phyloP scores from a whole-genome alignment of 2,329 filamentous ascomycete genomes.

The Xylaria multiplex region DNA sequence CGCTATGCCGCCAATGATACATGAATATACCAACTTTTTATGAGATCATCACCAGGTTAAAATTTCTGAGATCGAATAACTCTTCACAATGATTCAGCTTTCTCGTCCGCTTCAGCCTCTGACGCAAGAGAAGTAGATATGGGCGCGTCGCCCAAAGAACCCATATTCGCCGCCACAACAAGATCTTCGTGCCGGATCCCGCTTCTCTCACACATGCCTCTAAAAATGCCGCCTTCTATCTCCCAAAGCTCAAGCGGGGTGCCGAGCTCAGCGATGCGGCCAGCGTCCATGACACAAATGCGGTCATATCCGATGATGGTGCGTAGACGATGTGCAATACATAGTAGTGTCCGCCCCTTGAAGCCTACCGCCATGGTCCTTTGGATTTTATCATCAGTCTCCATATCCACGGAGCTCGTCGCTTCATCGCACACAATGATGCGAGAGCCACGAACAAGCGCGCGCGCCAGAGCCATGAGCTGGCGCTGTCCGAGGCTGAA shows the following conservation, averaged over 20 bases:
- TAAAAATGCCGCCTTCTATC: slow-evolving; percentile 76
- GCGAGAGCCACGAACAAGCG: slow-evolving; percentile 84
- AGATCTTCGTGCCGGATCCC: slow-evolving; percentile 74
- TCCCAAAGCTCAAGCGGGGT: slow-evolving; percentile 77
- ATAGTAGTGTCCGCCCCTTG: slow-evolving; percentile 85
- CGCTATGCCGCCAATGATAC: slow-evolving; percentile 25
- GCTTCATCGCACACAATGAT: slow-evolving; percentile 99
- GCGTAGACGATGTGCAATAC: slow-evolving; percentile 90
- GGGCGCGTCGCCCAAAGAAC: not conserved
- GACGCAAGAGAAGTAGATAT: not conserved
- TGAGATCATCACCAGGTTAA: not conserved
- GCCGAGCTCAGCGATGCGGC: slow-evolving; percentile 86
- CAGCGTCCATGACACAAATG: slow-evolving; percentile 95
- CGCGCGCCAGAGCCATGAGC: slow-evolving; percentile 91
- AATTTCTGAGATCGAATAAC: not conserved
- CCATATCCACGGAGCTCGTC: slow-evolving; percentile 91
- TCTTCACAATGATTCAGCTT: slow-evolving; percentile 15
- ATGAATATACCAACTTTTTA: slow-evolving; percentile 4
- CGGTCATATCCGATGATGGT: slow-evolving; percentile 95
- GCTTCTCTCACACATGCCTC: slow-evolving; percentile 88
- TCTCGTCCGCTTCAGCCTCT: slow-evolving; percentile 9
- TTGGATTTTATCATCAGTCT: slow-evolving; percentile 96
- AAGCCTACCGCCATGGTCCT: slow-evolving; percentile 86
- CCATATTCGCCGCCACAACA: slow-evolving; percentile 15
- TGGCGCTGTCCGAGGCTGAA: slow-evolving; percentile 96